Percentiles rank a stretch among this genome's conserved stretches.
Conservation (phyloP, 2,329 filamentous ascomycete species). For the Bipolaris gigantea region DNA sequence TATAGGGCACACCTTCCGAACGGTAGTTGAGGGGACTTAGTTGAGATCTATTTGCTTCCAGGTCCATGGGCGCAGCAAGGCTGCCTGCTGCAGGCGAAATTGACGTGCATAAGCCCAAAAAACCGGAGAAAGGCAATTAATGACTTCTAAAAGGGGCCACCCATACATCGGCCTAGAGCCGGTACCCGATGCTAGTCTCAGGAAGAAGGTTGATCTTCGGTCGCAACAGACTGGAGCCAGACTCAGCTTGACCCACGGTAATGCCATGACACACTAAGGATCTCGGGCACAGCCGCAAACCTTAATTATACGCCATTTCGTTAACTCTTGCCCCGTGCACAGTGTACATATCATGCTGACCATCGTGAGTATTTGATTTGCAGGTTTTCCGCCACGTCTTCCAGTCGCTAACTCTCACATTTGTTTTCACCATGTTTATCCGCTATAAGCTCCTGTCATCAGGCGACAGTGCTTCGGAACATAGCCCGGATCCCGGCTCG, state of each 20-base stretch:
- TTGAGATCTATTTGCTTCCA: not conserved
- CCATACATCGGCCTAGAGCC: not conserved
- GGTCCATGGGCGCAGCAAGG: not conserved
- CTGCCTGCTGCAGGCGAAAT: not conserved
- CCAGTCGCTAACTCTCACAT: not conserved
- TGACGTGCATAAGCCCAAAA: not conserved
- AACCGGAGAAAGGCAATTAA: not conserved
- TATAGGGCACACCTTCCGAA: not conserved
- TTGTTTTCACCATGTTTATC: constrained; percentile 2
- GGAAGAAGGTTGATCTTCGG: not conserved
- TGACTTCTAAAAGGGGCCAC: not conserved
- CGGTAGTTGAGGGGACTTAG: not conserved
- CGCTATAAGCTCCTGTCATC: constrained; percentile 4
- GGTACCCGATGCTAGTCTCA: not conserved
- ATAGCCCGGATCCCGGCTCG: not conserved
- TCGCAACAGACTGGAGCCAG: not conserved
- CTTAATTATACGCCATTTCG: constrained; percentile 2
- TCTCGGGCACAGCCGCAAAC: not conserved
- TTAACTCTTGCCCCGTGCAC: constrained; percentile 2
- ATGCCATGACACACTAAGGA: not conserved
- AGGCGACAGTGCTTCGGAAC: not conserved
- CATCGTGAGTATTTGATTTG: constrained; percentile 3
- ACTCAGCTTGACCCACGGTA: not conserved
- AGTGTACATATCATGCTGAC: not conserved
- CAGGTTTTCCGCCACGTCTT: not conserved